Evolutionary conservation across 257 asterid species (phyloP).

Genomic region (Leonotis leonurus): DNA sequence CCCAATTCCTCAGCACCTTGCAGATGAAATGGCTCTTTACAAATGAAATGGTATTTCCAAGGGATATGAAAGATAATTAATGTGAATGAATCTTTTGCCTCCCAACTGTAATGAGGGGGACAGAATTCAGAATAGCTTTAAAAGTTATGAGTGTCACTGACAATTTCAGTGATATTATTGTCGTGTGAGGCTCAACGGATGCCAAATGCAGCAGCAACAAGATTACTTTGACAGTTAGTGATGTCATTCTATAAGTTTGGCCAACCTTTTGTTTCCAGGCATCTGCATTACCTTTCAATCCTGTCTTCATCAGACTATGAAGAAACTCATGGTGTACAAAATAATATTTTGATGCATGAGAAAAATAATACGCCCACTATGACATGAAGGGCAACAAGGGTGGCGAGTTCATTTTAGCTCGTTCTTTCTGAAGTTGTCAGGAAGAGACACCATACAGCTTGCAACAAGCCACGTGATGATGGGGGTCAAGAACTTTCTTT

Average conservation of each 20-base stretch:
- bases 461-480: background rate
- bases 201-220: background rate
- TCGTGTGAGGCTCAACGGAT: background rate
- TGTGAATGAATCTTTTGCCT: background rate
- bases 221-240: background rate
- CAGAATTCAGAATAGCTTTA: background rate
- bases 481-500: too few relatives aligned
- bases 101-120: background rate
- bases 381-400: background rate
- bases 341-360: background rate
- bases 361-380: background rate
- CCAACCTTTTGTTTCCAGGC: background rate
- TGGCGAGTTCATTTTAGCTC: background rate
- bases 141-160: background rate
- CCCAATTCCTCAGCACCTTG: background rate
- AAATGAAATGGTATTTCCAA: background rate
- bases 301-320: background rate
- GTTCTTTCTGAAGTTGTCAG: background rate
- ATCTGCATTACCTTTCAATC: background rate
- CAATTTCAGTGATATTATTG: background rate
- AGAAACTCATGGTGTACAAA: background rate
- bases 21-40: background rate
- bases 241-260: too few relatives aligned
- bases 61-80: background rate
- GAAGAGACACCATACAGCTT: background rate